Evolutionary conservation across 1,284 basidiomycete species (phyloP).

Genomic region (Tylopilus sp.): DNA sequence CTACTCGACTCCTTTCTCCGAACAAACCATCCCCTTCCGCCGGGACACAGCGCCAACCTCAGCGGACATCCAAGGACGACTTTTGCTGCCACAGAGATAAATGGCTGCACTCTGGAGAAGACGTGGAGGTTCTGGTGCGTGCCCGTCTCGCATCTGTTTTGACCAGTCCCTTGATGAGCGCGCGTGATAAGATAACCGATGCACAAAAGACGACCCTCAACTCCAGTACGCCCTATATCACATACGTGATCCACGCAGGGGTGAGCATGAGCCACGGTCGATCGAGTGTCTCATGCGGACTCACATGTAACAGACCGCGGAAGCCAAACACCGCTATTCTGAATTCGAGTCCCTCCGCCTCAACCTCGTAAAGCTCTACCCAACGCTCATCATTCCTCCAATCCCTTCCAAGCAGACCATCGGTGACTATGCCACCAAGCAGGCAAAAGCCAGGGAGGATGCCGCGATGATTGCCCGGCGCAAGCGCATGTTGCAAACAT

Average conservation of each 20-base stretch:
- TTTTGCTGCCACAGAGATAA: conserved; percentile 70
- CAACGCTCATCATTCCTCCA: conserved; percentile 94
- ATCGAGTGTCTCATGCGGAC: conserved; percentile 8
- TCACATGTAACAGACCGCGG: conserved; percentile 54
- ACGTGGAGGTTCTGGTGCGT: conserved; percentile 71
- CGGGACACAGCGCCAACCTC: conserved; percentile 49
- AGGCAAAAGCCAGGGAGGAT: conserved; percentile 95
- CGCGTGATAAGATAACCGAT: conserved; percentile 71
- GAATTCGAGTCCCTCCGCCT: conserved; percentile 93
- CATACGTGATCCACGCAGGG: conserved; percentile 89
- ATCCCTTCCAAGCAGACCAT: conserved; percentile 97
- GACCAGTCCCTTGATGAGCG: conserved; percentile 13
- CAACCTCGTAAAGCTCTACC: conserved; percentile 84
- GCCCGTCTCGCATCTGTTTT: background rate
- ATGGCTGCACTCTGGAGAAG: conserved; percentile 74
- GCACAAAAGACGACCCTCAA: conserved; percentile 92
- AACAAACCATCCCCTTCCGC: conserved; percentile 51
- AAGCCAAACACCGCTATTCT: conserved; percentile 89
- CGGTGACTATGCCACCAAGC: conserved; percentile 95
- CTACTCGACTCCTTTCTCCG: conserved; percentile 39
- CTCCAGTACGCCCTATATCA: conserved; percentile 85
- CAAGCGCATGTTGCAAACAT: conserved; percentile 93
- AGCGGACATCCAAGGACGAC: conserved; percentile 57
- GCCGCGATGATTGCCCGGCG: conserved; percentile 86
- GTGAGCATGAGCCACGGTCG: conserved; percentile 40